Evolutionary conservation across 768 basidiomycete species (phyloP).

Genomic region (Nidula microcarpa): DNA sequence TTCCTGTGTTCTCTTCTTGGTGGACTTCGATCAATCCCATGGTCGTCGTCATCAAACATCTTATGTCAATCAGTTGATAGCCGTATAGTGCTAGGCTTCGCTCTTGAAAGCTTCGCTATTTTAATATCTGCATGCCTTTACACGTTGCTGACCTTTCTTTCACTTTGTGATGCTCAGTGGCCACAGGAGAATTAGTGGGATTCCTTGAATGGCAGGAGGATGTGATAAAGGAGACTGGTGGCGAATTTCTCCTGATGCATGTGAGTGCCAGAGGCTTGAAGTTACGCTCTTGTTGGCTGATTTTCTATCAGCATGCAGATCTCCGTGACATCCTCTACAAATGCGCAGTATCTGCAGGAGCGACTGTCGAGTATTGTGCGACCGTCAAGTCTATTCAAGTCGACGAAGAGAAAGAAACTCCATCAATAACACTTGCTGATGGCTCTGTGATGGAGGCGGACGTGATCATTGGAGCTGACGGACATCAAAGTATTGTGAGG

Average conservation of each 20-base stretch:
- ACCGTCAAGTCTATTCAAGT: constrained; percentile 22
- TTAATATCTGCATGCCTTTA: too few species aligned
- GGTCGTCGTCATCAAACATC: not conserved
- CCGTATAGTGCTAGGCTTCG: too few species aligned
- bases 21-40: not conserved
- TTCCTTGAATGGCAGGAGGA: constrained; percentile 46
- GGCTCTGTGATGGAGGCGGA: constrained; percentile 37
- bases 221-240: constrained; percentile 44
- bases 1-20: not conserved
- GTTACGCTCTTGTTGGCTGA: not conserved
- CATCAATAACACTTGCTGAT: constrained; percentile 23
- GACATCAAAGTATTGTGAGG: constrained; percentile 35
- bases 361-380: constrained; percentile 26
- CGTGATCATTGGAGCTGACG: constrained; percentile 51
- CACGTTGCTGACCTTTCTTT: too few species aligned
- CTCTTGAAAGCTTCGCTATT: too few species aligned
- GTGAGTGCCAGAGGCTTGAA: constrained; percentile 22
- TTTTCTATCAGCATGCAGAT: constrained; percentile 36
- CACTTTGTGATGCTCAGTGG: constrained; percentile 25
- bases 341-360: constrained; percentile 37
- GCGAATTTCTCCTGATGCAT: constrained; percentile 46
- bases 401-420: constrained; percentile 17
- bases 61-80: too few species aligned
- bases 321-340: constrained; percentile 39
- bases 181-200: constrained; percentile 38